Conservation (phyloP, 2,329 filamentous ascomycete genomes). For the Malbranchea zuffiana region DNA sequence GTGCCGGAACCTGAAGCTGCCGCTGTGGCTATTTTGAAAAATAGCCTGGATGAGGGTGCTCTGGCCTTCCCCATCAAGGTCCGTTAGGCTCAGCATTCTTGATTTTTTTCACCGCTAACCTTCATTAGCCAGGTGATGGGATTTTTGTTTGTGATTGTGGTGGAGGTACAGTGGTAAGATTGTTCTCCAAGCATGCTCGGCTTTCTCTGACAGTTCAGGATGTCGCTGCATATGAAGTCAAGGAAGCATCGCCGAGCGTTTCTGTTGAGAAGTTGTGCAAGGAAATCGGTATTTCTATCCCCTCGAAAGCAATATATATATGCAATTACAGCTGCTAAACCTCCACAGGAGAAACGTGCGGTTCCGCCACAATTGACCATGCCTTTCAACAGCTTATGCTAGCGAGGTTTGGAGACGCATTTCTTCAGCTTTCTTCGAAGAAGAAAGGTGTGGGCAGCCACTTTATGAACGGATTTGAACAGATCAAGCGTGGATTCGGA, state of each 20-base stretch:
- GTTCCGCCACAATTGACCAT: slow-evolving; percentile 26
- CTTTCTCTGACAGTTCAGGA: slow-evolving; percentile 12
- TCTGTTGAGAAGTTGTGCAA: slow-evolving; percentile 14
- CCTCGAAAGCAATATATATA: neutral
- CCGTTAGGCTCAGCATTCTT: neutral
- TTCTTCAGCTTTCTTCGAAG: slow-evolving; percentile 18
- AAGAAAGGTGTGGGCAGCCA: slow-evolving; percentile 22
- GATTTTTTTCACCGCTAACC: neutral
- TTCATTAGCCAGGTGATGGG: slow-evolving; percentile 11
- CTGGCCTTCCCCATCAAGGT: slow-evolving; percentile 8
- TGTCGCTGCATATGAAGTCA: slow-evolving; percentile 19
- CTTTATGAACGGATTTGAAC: slow-evolving; percentile 29
- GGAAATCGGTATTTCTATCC: slow-evolving; percentile 5
- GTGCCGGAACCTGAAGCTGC: slow-evolving; percentile 17
- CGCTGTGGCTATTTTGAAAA: slow-evolving; percentile 10
- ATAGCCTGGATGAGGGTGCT: slow-evolving; percentile 3
- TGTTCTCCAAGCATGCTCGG: neutral
- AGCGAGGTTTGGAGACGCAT: slow-evolving; percentile 21
- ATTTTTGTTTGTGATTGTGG: slow-evolving; percentile 22
- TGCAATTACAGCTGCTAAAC: neutral
- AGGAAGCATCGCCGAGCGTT: slow-evolving; percentile 8
- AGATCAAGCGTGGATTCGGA: slow-evolving; percentile 23
- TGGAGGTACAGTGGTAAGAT: slow-evolving; percentile 20
- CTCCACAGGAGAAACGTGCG: slow-evolving; percentile 24
- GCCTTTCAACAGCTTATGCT: slow-evolving; percentile 24